Conservation (phyloP, 345 rosid genomes). For the Cardamine chenopodiifolia region DNA sequence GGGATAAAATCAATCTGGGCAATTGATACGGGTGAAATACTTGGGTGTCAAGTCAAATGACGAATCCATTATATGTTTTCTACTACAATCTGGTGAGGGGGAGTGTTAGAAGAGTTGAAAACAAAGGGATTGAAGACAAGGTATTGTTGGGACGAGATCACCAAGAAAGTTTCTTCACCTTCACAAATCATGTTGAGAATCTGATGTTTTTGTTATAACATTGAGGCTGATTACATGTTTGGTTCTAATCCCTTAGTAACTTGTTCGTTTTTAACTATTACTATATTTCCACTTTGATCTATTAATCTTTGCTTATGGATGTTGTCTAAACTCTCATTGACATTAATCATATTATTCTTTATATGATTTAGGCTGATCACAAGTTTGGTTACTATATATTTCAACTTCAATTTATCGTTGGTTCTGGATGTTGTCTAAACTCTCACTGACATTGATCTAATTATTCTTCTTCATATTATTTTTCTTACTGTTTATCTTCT, state of each 20-base stretch:
- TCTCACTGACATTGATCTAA: too few relatives aligned
- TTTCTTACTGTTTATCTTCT: background rate
- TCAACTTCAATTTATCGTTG: too few relatives aligned
- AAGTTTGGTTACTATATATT: too few relatives aligned
- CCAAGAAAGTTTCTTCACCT: background rate
- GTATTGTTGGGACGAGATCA: background rate
- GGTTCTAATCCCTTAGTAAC: background rate
- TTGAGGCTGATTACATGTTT: background rate
- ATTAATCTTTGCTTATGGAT: background rate
- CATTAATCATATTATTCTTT: too few relatives aligned
- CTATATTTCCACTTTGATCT: too few relatives aligned
- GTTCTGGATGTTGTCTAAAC: too few relatives aligned
- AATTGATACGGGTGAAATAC: constrained; percentile 11
- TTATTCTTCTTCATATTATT: background rate
- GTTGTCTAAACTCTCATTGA: background rate
- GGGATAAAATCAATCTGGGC: background rate
- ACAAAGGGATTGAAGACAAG: too few relatives aligned
- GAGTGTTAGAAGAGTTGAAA: background rate
- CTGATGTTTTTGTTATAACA: constrained; percentile 15
- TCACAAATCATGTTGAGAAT: constrained; percentile 16
- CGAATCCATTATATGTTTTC: background rate
- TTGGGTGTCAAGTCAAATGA: background rate
- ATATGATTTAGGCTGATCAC: too few relatives aligned
- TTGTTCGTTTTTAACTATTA: background rate
- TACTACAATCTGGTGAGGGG: constrained; percentile 8